Conservation (phyloP, 108 stramenopile genomes). For the Skeletonema grethae region DNA sequence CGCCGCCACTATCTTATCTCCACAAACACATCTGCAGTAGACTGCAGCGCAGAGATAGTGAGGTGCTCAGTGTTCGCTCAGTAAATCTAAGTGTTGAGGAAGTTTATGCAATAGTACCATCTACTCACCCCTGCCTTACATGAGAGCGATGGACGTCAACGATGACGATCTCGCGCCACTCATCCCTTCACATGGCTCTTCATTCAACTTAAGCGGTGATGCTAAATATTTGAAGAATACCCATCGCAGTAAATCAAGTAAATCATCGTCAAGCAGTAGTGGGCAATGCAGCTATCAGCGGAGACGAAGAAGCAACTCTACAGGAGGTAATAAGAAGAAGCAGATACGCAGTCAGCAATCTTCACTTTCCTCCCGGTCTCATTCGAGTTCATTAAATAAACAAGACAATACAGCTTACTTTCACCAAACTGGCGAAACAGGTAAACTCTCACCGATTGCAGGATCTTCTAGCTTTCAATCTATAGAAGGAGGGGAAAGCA, state of each 20-base stretch:
- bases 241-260: background rate
- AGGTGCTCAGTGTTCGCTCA: too few relatives aligned
- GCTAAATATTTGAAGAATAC: background rate
- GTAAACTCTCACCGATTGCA: background rate
- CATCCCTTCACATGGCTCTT: slow-evolving; percentile 14
- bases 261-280: background rate
- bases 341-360: background rate
- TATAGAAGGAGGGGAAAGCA: background rate
- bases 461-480: slow-evolving; percentile 9
- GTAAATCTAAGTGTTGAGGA: too few relatives aligned
- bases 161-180: slow-evolving; percentile 18
- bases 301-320: background rate
- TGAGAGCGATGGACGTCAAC: background rate
- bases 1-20: too few relatives aligned
- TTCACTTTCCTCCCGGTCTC: background rate
- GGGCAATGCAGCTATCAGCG: background rate
- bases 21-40: too few relatives aligned
- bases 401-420: background rate
- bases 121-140: background rate
- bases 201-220: slow-evolving; percentile 15
- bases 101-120: too few relatives aligned
- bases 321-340: background rate
- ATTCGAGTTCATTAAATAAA: background rate
- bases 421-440: background rate
- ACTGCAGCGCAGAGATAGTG: too few relatives aligned